Base-by-base conservation (phyloP, 768 basidiomycete species). In the Rickenella mellea region DNA sequence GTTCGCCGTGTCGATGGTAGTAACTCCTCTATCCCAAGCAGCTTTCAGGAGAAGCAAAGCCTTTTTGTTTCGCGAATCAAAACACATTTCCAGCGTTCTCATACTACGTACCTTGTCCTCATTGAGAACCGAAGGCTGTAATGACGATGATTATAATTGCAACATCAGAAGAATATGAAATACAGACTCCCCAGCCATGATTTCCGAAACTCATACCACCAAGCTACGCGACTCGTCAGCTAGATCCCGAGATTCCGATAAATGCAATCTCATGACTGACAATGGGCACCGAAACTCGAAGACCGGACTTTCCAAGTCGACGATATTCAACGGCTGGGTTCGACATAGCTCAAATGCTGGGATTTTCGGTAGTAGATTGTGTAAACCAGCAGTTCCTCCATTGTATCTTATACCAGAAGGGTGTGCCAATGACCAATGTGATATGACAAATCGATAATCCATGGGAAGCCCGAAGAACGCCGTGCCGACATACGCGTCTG, bases 261-360 rank as follows among this genome's bases (percentile, higher is more conserved):
- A 36, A 36, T 22, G 24, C 9, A 36, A 22, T 17, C 19, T 19
- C 10, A 10, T 15, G 9, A 49, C 53, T 36, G 22, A 54, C 52
- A 12, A 64, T 57, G 4, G 61, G 61, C 15, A 63, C 60, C 4
- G 60, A 65, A 24, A 63, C 60, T 9, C 50, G 50, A 17, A 63
- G 51, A 21, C 62, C 60, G 3, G 58, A 43, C 27, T 44, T 66
- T 12, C 70, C 70, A 9, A 72, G 51, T 19, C 65, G 62, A 17
- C 9, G 10, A 22, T 36, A 36, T 22, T 12, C 15, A 14, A 36
- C 33, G 5, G 33, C 19, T 6, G 33, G n/a, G n/a, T n/a, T n/a
- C n/a, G n/a, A n/a, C n/a, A n/a, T n/a, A n/a, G n/a, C n/a, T n/a
- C n/a, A n/a, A n/a, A n/a, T n/a, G n/a, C n/a, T n/a, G n/a, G n/a